Base-by-base conservation (phyloP, 768 basidiomycete genomes). In the Kwoniella heveanensis region DNA sequence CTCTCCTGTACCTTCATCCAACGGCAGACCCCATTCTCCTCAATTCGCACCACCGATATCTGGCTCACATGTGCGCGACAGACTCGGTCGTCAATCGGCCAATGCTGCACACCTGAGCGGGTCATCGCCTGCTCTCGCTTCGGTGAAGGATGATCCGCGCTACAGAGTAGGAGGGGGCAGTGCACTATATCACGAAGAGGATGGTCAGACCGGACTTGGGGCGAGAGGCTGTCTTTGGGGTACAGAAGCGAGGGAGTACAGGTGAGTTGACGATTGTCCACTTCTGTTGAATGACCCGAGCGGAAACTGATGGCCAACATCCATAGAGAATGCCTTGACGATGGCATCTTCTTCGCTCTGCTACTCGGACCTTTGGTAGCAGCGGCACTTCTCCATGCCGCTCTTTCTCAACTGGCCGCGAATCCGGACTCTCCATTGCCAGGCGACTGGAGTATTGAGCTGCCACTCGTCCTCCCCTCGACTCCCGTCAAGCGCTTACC, bases 301-400 rank as follows among this genome's bases (percentile, higher is more conserved):
- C 32, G 13, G 13, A 6, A 13, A 19, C 39, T 44, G 39, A 44
- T 19, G 39, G 9, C 15, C 13, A 7, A 13, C 32, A 36, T 3
- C 15, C 39, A 10, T 48, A 92, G 92, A 75, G 86, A 90, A 60
- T 89, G 88, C 51, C 80, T 84, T 13, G 93, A 95, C 75, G 92
- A 96, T 77, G 94, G 94, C 15, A 86, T 88, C 24, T 81, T 90
- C 62, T 92, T 89, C 47, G 92, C 89, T 1, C 81, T 95, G 13
- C 84, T 92, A n/a, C 84, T 93, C 30, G 89, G 88, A 13, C 91
- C 93, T 1, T 82, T 95, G 29, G 86, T 95, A 57, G 85, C 90
- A 8, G 83, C 87, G 10, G 86, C 88, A 0, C 77, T 92, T 56
- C 81, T 91, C 1, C 77, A 64, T 69, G 84, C 85, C 49, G 85